Evolutionary conservation across 2,329 filamentous ascomycete species (phyloP).

Genomic region (Alternaria sp.): DNA sequence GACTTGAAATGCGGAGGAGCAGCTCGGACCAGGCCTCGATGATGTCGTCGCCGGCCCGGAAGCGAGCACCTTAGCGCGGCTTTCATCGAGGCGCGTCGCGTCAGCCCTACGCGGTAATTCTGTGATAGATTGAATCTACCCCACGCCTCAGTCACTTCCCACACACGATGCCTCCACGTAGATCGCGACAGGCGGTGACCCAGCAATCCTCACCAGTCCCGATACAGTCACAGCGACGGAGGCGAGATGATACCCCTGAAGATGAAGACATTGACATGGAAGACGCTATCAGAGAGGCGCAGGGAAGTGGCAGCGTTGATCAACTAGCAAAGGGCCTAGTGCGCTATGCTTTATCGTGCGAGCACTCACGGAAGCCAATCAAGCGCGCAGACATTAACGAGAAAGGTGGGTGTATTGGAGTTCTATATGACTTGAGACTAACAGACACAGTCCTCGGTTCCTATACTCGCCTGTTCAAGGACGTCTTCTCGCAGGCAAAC

Average conservation of each 20-base stretch:
- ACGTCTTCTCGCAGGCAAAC: slow-evolving; percentile 80
- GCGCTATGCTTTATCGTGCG: slow-evolving; percentile 65
- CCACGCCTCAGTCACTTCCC: not conserved
- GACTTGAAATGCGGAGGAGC: slow-evolving; percentile 12
- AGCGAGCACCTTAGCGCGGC: slow-evolving; percentile 2
- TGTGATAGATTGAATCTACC: not conserved
- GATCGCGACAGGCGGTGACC: slow-evolving; percentile 3
- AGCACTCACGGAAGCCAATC: slow-evolving; percentile 64
- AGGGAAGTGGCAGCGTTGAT: slow-evolving; percentile 40
- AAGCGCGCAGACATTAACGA: slow-evolving; percentile 63
- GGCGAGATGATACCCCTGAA: slow-evolving; percentile 23
- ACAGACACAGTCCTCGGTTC: slow-evolving; percentile 67
- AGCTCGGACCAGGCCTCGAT: slow-evolving; percentile 17
- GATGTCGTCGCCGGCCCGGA: slow-evolving; percentile 19
- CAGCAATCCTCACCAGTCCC: slow-evolving; percentile 23
- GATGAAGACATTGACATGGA: slow-evolving; percentile 30
- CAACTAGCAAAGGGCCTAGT: slow-evolving; percentile 67
- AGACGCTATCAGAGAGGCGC: slow-evolving; percentile 5
- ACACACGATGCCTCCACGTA: slow-evolving; percentile 13
- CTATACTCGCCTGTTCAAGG: slow-evolving; percentile 73
- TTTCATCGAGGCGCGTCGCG: slow-evolving; percentile 19
- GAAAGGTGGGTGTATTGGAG: slow-evolving; percentile 48
- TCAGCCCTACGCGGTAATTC: slow-evolving; percentile 18
- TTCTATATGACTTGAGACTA: not conserved
- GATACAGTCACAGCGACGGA: slow-evolving; percentile 25